Evolutionary conservation across 1,139 yeast species (phyloP).

Genomic region (Meyerozyma smithsonii): DNA sequence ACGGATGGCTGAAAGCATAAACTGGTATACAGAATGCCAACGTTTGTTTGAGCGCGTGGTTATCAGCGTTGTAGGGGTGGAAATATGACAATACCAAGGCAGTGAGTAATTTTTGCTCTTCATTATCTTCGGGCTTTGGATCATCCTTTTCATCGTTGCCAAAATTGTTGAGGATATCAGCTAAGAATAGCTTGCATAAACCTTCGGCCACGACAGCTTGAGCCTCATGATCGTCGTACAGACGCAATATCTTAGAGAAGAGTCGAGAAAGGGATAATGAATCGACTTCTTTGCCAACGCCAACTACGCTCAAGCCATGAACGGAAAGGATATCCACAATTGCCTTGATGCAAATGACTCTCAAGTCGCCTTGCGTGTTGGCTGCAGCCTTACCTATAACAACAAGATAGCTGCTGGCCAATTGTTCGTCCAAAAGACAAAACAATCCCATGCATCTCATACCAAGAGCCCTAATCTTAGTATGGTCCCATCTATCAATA

Average conservation of each 20-base stretch:
- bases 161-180: slow-evolving; percentile 68
- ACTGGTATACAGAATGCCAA: slow-evolving; percentile 89
- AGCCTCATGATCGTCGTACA: slow-evolving; percentile 54
- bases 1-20: slow-evolving; percentile 72
- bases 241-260: slow-evolving; percentile 61
- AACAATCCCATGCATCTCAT: slow-evolving; percentile 75
- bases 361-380: slow-evolving; percentile 53
- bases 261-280: slow-evolving; percentile 58
- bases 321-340: slow-evolving; percentile 76
- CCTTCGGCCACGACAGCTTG: slow-evolving; percentile 88
- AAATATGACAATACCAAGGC: slow-evolving; percentile 71
- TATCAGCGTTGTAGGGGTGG: slow-evolving; percentile 58
- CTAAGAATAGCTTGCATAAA: slow-evolving; percentile 73
- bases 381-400: slow-evolving; percentile 51
- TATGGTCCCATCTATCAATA: slow-evolving; percentile 55
- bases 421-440: slow-evolving; percentile 61
- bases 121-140: slow-evolving; percentile 9
- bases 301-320: slow-evolving; percentile 68
- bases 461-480: slow-evolving; percentile 60
- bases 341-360: slow-evolving; percentile 60
- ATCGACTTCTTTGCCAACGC: slow-evolving; percentile 58
- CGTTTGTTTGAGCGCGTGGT: slow-evolving; percentile 72
- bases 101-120: slow-evolving; percentile 48
- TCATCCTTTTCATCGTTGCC: slow-evolving; percentile 25
- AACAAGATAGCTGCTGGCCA: slow-evolving; percentile 59